Evolutionary conservation across 208 protist genomes (phyloP), one percentile per base, ranked within the genome.

Genomic region (Acanthamoeba rhysodes): DNA sequence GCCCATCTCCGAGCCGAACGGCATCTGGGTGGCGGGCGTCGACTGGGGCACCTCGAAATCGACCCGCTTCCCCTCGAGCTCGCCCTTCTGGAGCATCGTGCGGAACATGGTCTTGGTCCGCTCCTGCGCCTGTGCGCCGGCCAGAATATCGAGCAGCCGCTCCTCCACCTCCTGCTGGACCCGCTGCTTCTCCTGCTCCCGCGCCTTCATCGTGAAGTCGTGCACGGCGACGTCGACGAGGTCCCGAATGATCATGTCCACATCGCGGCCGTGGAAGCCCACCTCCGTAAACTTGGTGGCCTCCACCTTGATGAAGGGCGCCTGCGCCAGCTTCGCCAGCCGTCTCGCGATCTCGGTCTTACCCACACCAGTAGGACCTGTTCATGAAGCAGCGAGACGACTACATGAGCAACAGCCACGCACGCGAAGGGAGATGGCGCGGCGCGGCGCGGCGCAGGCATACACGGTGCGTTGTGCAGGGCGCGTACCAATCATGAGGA

Each of bases 211-310:
- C 6, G 82, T 95, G 94, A 97, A 98, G 95, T 98, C 98, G 84
- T 97, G 97, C 10, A 99, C 98, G 2, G 98, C 98, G 0, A 98
- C 98, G 94, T 99, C 99, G 84, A 99, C 98, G 12, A 99, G 96
- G 96, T 99, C 99, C 93, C 99, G 97, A 95, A 99, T 99, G 95
- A 99, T 99, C 90, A 98, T 98, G 96, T 99, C 99, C 37, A 99
- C 99, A 84, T 99, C 99, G 16, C 99, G 97, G 55, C 96, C 96
- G 32, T 97, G 90, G 90, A 95, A 97, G 24, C 99, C 99, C 22
- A 99, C 99, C 94, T 99, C 99, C 0, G 99, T 99, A 96, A 99
- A 99, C 97, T 99, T 99, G 22, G 99, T 99, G 8, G 99, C 99
- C 96, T 99, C 99, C 29, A 99, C 99, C 96, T 99, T 99, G 53